Conservation (phyloP, 208 protist genomes). For the Trypanosomatidae sp. region DNA sequence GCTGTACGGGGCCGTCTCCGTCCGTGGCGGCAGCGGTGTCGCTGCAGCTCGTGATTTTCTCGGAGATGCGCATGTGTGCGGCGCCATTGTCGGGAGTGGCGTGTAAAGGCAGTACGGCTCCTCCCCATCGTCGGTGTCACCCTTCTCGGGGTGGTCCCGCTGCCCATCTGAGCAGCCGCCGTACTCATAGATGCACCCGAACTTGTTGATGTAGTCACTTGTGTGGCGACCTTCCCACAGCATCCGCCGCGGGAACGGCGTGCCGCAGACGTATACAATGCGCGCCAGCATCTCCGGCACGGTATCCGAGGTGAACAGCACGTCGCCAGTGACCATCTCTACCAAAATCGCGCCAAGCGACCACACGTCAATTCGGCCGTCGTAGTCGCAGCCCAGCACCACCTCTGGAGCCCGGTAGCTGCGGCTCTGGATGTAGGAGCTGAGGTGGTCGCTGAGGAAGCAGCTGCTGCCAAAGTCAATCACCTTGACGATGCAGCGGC, state of each 20-base stretch:
- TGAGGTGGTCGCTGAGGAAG: slow-evolving; percentile 95
- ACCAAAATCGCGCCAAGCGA: slow-evolving; percentile 94
- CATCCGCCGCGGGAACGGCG: slow-evolving; percentile 80
- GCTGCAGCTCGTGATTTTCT: slow-evolving; percentile 10
- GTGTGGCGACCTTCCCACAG: slow-evolving; percentile 90
- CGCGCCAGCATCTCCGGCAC: slow-evolving; percentile 94
- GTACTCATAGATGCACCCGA: slow-evolving; percentile 87
- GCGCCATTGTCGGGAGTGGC: slow-evolving; percentile 41
- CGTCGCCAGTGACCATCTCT: slow-evolving; percentile 93
- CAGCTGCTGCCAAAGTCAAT: slow-evolving; percentile 97
- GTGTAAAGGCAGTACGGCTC: slow-evolving; percentile 84
- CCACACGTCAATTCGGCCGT: slow-evolving; percentile 96
- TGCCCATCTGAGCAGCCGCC: slow-evolving; percentile 30
- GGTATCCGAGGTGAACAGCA: slow-evolving; percentile 95
- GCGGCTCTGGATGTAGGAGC: slow-evolving; percentile 94
- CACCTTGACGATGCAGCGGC: slow-evolving; percentile 94
- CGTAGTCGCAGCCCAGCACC: slow-evolving; percentile 93
- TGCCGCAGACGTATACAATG: slow-evolving; percentile 90
- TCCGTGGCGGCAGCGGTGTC: slow-evolving; percentile 5
- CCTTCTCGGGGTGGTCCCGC: slow-evolving; percentile 4
- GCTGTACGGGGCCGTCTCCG: slow-evolving; percentile 43
- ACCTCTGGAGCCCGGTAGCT: slow-evolving; percentile 95
- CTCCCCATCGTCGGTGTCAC: slow-evolving; percentile 36
- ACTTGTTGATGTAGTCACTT: slow-evolving; percentile 89
- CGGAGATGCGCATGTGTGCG: slow-evolving; percentile 22